Conservation (phyloP, 2,329 filamentous ascomycete species). For the Calonectria hongkongensis region DNA sequence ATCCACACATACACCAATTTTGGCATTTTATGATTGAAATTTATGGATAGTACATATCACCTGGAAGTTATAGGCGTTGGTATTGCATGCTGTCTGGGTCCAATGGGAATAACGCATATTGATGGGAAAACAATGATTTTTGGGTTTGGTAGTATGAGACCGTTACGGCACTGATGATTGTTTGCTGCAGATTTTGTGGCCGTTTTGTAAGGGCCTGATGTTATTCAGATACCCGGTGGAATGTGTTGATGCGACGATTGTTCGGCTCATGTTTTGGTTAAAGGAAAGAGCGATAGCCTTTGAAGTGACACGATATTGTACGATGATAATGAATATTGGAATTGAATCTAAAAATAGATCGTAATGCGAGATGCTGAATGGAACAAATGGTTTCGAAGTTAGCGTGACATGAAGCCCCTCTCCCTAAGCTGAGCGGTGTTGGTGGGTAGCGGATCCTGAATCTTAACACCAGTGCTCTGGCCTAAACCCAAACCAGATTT, state of each 20-base stretch:
- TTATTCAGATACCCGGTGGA: not conserved
- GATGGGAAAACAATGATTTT: not conserved
- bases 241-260: conserved; percentile 4
- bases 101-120: conserved; percentile 17
- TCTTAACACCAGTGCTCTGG: no score
- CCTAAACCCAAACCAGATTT: not conserved
- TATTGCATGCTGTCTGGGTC: conserved; percentile 8
- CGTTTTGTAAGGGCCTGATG: conserved; percentile 6
- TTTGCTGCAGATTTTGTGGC: not conserved
- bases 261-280: not conserved
- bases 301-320: not conserved
- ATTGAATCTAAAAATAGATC: no score
- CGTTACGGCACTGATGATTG: conserved; percentile 8
- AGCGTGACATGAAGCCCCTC: no score
- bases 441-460: no score
- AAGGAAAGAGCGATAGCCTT: not conserved
- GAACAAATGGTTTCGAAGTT: no score
- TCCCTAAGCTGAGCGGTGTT: no score
- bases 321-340: not conserved
- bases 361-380: not conserved
- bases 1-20: not conserved
- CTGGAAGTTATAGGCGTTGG: conserved; percentile 31
- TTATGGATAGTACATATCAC: conserved; percentile 18
- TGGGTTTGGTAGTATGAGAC: not conserved
- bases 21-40: conserved; percentile 17